Evolutionary conservation across 2,329 filamentous ascomycete species (phyloP).

Genomic region (Zasmidium citrigriseum): DNA sequence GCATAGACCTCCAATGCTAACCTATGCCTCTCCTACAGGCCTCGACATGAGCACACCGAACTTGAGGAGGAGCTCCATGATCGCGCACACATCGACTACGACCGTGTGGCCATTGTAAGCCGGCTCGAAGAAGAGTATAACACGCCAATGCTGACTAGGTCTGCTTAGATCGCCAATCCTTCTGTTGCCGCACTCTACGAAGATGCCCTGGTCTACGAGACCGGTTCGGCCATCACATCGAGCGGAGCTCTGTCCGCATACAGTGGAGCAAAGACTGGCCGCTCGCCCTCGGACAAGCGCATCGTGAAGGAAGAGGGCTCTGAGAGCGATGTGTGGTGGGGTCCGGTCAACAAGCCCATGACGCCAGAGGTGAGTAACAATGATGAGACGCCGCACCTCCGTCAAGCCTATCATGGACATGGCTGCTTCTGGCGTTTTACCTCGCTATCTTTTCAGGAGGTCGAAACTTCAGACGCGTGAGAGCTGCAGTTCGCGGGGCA

Average conservation of each 20-base stretch:
- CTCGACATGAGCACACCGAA: constrained; percentile 86
- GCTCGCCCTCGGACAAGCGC: constrained; percentile 95
- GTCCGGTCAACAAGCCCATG: constrained; percentile 99
- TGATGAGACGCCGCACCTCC: not conserved
- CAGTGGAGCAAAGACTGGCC: constrained; percentile 96
- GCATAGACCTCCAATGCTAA: constrained; percentile 8
- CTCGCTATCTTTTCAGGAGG: constrained; percentile 1
- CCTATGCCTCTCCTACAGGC: constrained; percentile 54
- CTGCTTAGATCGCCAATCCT: constrained; percentile 75
- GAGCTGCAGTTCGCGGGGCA: constrained; percentile 4
- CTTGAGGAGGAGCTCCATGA: constrained; percentile 97
- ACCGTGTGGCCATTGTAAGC: constrained; percentile 93
- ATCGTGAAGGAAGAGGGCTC: constrained; percentile 90
- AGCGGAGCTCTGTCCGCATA: constrained; percentile 94
- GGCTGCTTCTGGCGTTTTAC: not conserved
- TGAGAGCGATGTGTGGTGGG: constrained; percentile 96
- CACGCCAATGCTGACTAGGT: constrained; percentile 19
- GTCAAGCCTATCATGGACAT: not conserved
- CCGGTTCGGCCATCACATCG: constrained; percentile 94
- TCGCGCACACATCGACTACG: constrained; percentile 98
- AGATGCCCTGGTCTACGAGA: constrained; percentile 98
- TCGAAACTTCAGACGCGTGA: not conserved
- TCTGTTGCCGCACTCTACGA: constrained; percentile 96
- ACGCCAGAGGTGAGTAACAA: constrained; percentile 76
- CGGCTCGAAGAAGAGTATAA: not conserved